These are phyloP conservation scores for Populus euphratica DNA, from an alignment of 345 rosid species.

Conservation along the genomic window DNA sequence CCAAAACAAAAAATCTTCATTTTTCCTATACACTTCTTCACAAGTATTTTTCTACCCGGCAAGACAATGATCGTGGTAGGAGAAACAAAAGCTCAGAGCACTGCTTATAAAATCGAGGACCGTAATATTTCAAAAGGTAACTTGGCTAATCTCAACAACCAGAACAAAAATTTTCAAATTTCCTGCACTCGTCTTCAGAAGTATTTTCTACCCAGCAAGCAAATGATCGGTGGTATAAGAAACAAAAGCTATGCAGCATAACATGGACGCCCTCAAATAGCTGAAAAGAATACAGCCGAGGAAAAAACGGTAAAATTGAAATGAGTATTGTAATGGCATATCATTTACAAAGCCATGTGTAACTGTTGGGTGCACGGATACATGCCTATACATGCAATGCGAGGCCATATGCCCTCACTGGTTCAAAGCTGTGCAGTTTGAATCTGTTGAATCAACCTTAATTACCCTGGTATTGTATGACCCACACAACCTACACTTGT, in stretches of 20 bases:
- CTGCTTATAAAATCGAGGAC: background rate
- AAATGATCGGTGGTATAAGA: background rate
- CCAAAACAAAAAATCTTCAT: no score
- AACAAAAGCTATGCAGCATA: background rate
- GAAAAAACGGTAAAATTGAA: slow-evolving; percentile 11
- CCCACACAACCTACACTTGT: slow-evolving; percentile 68
- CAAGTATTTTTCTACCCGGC: no score
- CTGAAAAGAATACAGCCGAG: background rate
- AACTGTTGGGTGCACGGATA: background rate
- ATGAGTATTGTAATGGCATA: background rate
- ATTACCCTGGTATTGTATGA: slow-evolving; percentile 87
- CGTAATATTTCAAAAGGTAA: background rate
- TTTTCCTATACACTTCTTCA: no score
- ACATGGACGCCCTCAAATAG: background rate
- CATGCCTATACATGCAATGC: background rate
- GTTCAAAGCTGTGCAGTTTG: slow-evolving; percentile 21
- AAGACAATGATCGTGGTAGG: no score
- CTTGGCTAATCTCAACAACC: background rate
- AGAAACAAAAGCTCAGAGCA: background rate
- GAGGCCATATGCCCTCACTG: slow-evolving; percentile 1
- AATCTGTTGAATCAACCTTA: slow-evolving; percentile 31
- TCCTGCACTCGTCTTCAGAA: background rate
- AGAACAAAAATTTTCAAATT: background rate
- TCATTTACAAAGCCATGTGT: background rate
- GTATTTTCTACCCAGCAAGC: background rate